Evolutionary conservation across 306 rosid genomes (phyloP).

Genomic region (Cucurbita maxima): DNA sequence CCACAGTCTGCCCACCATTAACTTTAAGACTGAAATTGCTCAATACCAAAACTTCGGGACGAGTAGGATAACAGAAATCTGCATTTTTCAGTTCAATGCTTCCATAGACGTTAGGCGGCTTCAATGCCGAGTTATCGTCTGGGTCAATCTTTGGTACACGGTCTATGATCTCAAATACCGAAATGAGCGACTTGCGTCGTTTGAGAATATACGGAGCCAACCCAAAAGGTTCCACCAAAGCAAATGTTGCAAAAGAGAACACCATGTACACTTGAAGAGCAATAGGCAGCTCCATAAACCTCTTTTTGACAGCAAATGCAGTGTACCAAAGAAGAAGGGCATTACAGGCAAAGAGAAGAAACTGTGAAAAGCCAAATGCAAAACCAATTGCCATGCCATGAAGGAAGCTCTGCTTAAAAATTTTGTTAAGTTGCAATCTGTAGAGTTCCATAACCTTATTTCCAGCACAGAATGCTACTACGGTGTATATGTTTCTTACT

Average conservation of each 20-base stretch:
- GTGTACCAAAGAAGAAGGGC: constrained; percentile 99
- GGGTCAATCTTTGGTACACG: constrained; percentile 94
- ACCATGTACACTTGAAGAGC: constrained; percentile 92
- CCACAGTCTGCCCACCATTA: constrained; percentile 92
- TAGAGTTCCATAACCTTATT: constrained; percentile 99
- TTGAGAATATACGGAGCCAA: constrained; percentile 97
- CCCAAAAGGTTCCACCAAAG: constrained; percentile 99
- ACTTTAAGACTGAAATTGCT: constrained; percentile 93
- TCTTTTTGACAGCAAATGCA: constrained; percentile 32
- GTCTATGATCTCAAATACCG: constrained; percentile 95
- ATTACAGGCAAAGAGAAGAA: constrained; percentile 92
- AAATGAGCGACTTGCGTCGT: constrained; percentile 93
- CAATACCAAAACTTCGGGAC: constrained; percentile 84
- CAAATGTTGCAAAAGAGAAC: constrained; percentile 97
- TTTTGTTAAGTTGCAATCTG: constrained; percentile 73
- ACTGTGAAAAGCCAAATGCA: constrained; percentile 93
- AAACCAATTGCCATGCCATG: constrained; percentile 97
- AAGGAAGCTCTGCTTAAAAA: constrained; percentile 82
- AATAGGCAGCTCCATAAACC: constrained; percentile 33
- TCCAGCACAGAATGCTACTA: constrained; percentile 98
- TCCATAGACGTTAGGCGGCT: constrained; percentile 92
- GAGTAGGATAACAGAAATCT: constrained; percentile 93
- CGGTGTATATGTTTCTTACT: constrained; percentile 96
- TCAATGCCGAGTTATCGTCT: constrained; percentile 74
- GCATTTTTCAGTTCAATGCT: constrained; percentile 85